Evolutionary conservation across 129 eudicot species (phyloP), one percentile per base, ranked within the genome.

Genomic region (Daucus carota): DNA sequence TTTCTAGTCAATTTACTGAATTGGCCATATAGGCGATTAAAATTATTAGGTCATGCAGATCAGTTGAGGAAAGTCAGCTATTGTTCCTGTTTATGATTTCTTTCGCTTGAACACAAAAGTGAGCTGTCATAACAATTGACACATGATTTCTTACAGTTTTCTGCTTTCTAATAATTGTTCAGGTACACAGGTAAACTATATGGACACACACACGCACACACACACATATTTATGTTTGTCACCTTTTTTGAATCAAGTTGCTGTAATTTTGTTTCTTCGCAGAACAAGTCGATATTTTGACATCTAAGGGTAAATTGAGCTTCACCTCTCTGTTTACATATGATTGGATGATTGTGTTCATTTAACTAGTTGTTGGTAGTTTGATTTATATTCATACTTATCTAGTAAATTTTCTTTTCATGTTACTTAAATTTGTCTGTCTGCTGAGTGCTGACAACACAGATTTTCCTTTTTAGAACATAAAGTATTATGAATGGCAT

Each of bases 371-470:
- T 46, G 12, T 16, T 76, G n/a, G 72, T 62, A 11, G 59, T 60
- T 24, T 42, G 20, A 16, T 26, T 12, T 59, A 26, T 26, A 32
- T 26, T 46, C 68, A 33, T 0, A 74, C 13, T 2, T 41, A 17
- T 76, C 3, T 32, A 38, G 12, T 76, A 31, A 62, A 14, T 7
- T 24, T 42, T 38, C 52, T 62, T 24, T 16, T 24, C 17, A 28
- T 76, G 73, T 76, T 75, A 60, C 72, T 75, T 62, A 9, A 62
- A 22, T 65, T 57, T 67, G 11, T 57, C 40, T 43, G 26, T 59
- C 54, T 75, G 54, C 78, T 59, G 44, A 67, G 41, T 62, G 69
- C 69, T 62, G 69, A 75, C 70, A 36, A 48, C n/a, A 48, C 36
- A 16, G 73, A 38, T 17, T 60, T 48, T 79, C 40, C 71, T 62